Base-by-base conservation (phyloP, 1,284 basidiomycete species). In the Puccinia hordei region DNA sequence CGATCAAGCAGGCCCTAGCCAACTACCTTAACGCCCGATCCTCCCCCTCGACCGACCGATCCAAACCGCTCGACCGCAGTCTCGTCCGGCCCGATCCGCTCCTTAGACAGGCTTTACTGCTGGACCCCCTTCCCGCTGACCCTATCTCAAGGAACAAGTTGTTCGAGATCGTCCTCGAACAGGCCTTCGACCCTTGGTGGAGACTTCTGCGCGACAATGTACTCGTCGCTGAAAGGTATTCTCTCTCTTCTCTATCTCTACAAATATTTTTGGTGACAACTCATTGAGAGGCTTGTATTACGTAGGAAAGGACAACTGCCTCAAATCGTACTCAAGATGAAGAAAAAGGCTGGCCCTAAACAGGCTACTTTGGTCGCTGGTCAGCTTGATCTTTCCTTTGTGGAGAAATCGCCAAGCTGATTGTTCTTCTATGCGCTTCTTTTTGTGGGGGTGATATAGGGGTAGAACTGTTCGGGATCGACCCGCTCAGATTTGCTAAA, bases 161-260 rank as follows among this genome's bases (percentile, higher is more conserved):
- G 22, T 19, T 69, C 17, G 65, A 66, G 10, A 53, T 55, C 10
- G 27, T 77, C 0, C 44, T 55, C n/a, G 46, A 15, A 8, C 12
- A 12, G 12, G 46, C 61, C 3, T 63, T 77, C 35, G 46, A 77
- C 3, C 63, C 59, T n/a, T 77, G 75, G 75, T 77, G 75, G 75
- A 77, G 63, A 66, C 44, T 77, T n/a, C 22, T 22, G 9, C 41
- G 63, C 8, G 49, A 53, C 35, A 35, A 30, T 15, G 49, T 53
- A n/a, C 41, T 77, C 6, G 30, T 77, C 12, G 27, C 27, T 1
- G 61, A 68, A 30, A 68, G 53, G 75, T 68, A 17, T 8, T 38
- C 22, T 22, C 6, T 24, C 33, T 51, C 30, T 33, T 72, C 35
- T 44, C 30, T 59, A 3, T 49, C 33, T 19, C 6, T 22, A 41